These are phyloP conservation scores for Penicillium silybi DNA, from an alignment of 495 filamentous ascomycete species.

Conservation along the genomic window DNA sequence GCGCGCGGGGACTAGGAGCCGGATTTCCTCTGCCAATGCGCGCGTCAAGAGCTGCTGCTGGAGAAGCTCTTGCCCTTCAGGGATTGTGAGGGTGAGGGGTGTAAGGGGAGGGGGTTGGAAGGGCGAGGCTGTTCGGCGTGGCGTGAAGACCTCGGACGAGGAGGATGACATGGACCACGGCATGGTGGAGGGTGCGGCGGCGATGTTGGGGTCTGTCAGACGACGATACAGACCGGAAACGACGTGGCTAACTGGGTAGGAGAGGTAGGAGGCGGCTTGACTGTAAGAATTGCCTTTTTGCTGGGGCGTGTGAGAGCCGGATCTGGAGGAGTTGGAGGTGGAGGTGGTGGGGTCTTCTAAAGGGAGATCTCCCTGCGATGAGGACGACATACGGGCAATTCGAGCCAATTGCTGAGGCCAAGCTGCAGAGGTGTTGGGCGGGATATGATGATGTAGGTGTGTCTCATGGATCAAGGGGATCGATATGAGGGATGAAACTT, in stretches of 20 bases:
- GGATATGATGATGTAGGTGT: background rate
- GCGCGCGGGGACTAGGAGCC: conserved; percentile 79
- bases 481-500: conserved; percentile 7
- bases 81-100: conserved; percentile 45
- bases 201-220: conserved; percentile 41
- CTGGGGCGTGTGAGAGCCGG: conserved; percentile 33
- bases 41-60: conserved; percentile 58
- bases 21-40: conserved; percentile 87
- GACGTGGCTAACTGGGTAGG: conserved; percentile 53
- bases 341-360: conserved; percentile 19
- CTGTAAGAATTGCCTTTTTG: conserved; percentile 20
- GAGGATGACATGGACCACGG: conserved; percentile 25
- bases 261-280: conserved; percentile 47
- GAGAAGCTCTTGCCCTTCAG: conserved; percentile 27
- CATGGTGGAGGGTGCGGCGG: conserved; percentile 23
- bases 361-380: conserved; percentile 20
- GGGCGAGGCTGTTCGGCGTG: conserved; percentile 51
- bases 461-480: background rate
- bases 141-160: conserved; percentile 43
- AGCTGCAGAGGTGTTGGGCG: background rate
- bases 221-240: conserved; percentile 51
- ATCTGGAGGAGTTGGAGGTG: conserved; percentile 27
- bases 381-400: conserved; percentile 28
- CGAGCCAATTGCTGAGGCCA: conserved; percentile 14
- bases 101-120: conserved; percentile 60